Base-by-base conservation (phyloP, 352 stramenopile species). In the Phytopythium delawarense region DNA sequence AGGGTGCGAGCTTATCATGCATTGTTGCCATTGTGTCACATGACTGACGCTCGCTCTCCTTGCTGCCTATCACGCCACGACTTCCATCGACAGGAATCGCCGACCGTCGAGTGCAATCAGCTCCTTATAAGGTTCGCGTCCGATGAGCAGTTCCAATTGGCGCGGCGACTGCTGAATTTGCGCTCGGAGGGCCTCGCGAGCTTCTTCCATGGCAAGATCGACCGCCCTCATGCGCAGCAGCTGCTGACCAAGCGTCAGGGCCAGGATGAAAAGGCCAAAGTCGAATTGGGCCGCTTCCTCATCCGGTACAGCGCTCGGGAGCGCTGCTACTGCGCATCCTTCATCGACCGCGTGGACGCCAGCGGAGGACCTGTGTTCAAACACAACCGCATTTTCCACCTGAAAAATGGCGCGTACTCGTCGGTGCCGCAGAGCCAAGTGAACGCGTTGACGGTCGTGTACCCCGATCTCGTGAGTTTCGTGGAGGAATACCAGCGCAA, bases 151-250 rank as follows among this genome's bases (percentile, higher is more conserved):
- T 92, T 89, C 60, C 81, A 92, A 56, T 67, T 89, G 45, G 81
- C 83, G 13, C 64, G 81, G 11, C 72, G 78, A 5, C 72, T 92
- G 25, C 53, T 84, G 16, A 74, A 74, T 13, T 64, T 92, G 42
- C 83, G 81, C 3, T 63, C 71, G 1, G 72, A 87, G 62, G 83
- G 83, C 1, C 68, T 92, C 53, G 79, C 85, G 63, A 88, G 77
- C 30, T 92, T 92, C 67, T 92, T 85, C 71, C 83, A 92, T 48
- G 83, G 83, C 11, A 79, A 88, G 30, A 89, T 92, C 28, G 74
- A 81, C 1, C 83, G 83, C 16, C 76, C 78, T 20, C 70, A 63
- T 21, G 66, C 81, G 2, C 75, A 90, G 40, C 57, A 75, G 40
- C 67, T 92, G 53, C 54, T 92, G 32, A 9, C 65, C 20, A 60